These are phyloP conservation scores for Plectosphaerella sp. DNA, from an alignment of 2,329 filamentous ascomycete species.

Conservation along the genomic window DNA sequence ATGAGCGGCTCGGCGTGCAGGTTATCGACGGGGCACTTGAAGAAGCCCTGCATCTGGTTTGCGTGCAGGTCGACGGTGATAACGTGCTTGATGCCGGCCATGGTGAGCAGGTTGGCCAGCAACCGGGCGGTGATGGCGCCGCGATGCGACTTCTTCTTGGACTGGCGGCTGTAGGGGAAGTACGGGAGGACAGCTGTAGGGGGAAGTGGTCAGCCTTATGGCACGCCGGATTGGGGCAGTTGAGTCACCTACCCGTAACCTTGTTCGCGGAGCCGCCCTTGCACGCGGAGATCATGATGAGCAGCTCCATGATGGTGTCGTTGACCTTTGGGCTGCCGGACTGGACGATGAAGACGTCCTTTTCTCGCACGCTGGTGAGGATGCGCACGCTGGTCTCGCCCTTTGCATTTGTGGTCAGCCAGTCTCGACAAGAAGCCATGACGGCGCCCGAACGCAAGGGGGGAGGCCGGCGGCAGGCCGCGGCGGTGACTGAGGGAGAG, in stretches of 20 bases:
- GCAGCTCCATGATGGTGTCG: slow-evolving; percentile 97
- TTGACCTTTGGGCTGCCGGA: slow-evolving; percentile 95
- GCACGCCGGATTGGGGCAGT: not conserved
- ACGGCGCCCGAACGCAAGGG: slow-evolving; percentile 3
- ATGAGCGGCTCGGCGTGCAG: slow-evolving; percentile 93
- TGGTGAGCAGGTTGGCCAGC: slow-evolving; percentile 89
- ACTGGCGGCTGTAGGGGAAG: slow-evolving; percentile 98
- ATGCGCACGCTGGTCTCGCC: slow-evolving; percentile 68
- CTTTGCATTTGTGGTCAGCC: slow-evolving; percentile 33
- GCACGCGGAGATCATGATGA: slow-evolving; percentile 99
- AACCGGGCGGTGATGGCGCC: slow-evolving; percentile 96
- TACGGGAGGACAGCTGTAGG: slow-evolving; percentile 77
- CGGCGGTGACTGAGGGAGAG: slow-evolving; percentile 1
- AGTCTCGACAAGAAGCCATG: slow-evolving; percentile 18
- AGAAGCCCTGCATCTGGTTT: slow-evolving; percentile 99
- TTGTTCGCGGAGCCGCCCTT: slow-evolving; percentile 97
- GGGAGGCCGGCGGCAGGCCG: slow-evolving; percentile 1
- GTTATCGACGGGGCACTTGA: slow-evolving; percentile 96
- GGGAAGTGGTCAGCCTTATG: not conserved
- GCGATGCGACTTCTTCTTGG: slow-evolving; percentile 97
- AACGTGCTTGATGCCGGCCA: slow-evolving; percentile 95
- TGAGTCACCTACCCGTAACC: slow-evolving; percentile 70
- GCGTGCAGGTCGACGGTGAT: slow-evolving; percentile 96
- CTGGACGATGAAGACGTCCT: slow-evolving; percentile 98
- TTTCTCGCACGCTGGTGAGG: slow-evolving; percentile 79